Percentiles rank a stretch among this genome's conserved stretches.
Evolutionary conservation across 2,329 filamentous ascomycete species (phyloP).

Genomic region (Colletotrichum sp.): DNA sequence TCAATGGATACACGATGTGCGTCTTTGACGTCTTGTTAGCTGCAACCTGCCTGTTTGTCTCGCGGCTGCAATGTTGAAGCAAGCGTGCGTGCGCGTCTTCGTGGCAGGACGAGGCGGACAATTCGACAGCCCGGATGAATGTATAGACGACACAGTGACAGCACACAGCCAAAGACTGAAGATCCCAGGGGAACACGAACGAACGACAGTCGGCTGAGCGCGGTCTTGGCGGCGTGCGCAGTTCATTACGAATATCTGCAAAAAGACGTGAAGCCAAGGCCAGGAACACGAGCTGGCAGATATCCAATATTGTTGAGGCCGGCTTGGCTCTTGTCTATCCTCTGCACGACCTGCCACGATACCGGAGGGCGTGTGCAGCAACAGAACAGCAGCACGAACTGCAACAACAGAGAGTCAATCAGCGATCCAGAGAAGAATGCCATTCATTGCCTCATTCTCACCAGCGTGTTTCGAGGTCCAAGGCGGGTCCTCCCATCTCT

Average conservation of each 20-base stretch:
- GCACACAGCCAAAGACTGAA: not conserved
- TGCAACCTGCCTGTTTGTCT: not conserved
- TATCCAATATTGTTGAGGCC: not conserved
- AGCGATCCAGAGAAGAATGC: not conserved
- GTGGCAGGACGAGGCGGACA: not conserved
- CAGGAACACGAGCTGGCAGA: conserved; percentile 12
- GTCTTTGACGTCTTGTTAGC: not conserved
- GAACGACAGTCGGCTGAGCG: not conserved
- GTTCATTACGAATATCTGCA: not conserved
- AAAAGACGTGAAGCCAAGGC: not conserved
- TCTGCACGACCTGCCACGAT: not conserved
- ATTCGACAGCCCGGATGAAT: not conserved
- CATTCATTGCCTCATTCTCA: conserved; percentile 2
- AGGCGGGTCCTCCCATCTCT: conserved; percentile 19
- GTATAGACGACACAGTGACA: not conserved
- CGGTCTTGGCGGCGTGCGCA: conserved; percentile 10
- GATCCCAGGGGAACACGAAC: not conserved
- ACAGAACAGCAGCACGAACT: not conserved
- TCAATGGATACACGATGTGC: not conserved
- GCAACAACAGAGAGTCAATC: not conserved
- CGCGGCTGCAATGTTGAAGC: not conserved
- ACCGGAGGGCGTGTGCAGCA: not conserved
- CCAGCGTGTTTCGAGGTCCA: conserved; percentile 13
- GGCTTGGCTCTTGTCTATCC: not conserved
- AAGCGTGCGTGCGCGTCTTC: not conserved